Evolutionary conservation across 805 yeast species (phyloP).

Genomic region (Pichia scutulata): DNA sequence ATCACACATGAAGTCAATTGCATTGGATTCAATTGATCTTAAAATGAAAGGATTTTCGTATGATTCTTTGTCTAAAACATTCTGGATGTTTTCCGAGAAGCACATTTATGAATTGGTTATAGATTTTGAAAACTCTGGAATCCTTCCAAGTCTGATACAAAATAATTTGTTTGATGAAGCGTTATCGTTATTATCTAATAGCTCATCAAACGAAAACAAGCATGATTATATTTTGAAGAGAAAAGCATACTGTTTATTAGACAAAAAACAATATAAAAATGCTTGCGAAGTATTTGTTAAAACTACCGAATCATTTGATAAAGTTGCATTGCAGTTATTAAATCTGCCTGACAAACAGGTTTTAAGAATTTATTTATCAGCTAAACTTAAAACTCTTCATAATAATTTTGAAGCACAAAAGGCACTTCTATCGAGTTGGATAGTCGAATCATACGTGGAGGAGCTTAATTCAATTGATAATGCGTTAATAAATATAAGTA

Average conservation of each 20-base stretch:
- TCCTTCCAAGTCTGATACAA: conserved; percentile 62
- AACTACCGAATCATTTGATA: conserved; percentile 62
- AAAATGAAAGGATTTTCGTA: conserved; percentile 38
- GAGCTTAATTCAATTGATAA: conserved; percentile 37
- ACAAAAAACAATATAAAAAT: conserved; percentile 20
- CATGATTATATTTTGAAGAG: conserved; percentile 42
- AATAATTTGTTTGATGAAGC: conserved; percentile 59
- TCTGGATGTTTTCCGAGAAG: conserved; percentile 63
- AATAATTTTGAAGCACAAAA: conserved; percentile 35
- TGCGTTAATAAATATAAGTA: conserved; percentile 1
- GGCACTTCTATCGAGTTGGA: conserved; percentile 55
- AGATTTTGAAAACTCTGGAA: conserved; percentile 59
- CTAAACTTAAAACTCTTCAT: conserved; percentile 32
- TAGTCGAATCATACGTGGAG: conserved; percentile 50
- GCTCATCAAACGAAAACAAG: conserved; percentile 20
- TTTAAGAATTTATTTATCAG: conserved; percentile 37
- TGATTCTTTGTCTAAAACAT: conserved; percentile 49
- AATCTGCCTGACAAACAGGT: conserved; percentile 36
- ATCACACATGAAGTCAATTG: conserved; percentile 34
- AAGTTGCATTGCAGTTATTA: conserved; percentile 51
- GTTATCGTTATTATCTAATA: conserved; percentile 26
- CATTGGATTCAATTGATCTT: conserved; percentile 25
- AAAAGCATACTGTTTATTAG: conserved; percentile 46
- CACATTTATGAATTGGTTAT: conserved; percentile 67
- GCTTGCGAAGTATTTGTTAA: conserved; percentile 55